Evolutionary conservation across 345 rosid species (phyloP).

Genomic region (Moringa oleifera): DNA sequence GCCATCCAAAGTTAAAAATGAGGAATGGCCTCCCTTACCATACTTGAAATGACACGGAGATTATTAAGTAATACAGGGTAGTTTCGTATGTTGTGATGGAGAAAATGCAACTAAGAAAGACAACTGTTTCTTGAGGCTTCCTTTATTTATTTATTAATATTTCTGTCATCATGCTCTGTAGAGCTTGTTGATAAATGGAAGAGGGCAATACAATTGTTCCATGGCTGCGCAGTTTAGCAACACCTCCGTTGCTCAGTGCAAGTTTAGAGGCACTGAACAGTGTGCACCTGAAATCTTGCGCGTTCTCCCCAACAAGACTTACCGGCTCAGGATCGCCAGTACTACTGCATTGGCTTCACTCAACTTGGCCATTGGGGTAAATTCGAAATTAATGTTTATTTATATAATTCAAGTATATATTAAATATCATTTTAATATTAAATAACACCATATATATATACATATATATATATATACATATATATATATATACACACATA

Average conservation of each 20-base stretch:
- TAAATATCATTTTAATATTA: too few species aligned
- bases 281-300: conserved; percentile 55
- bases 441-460: background rate
- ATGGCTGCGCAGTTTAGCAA: conserved; percentile 40
- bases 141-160: too few species aligned
- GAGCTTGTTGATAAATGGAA: conserved; percentile 67
- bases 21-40: too few species aligned
- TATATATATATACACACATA: background rate
- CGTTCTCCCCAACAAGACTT: conserved; percentile 52
- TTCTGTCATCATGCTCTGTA: too few species aligned
- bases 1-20: too few species aligned
- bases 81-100: too few species aligned
- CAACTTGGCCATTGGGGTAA: conserved; percentile 64
- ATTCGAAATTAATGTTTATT: too few species aligned
- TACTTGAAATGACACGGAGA: too few species aligned
- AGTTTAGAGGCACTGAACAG: conserved; percentile 43
- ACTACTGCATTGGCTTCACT: conserved; percentile 68
- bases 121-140: too few species aligned
- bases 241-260: conserved; percentile 27
- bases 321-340: conserved; percentile 72
- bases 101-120: too few species aligned
- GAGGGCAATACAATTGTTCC: conserved; percentile 82
- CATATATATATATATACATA: background rate
- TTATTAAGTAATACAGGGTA: too few species aligned
- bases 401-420: too few species aligned